Evolutionary conservation across 2,329 filamentous ascomycete species (phyloP).

Genomic region (Aspergillus aculeatus): DNA sequence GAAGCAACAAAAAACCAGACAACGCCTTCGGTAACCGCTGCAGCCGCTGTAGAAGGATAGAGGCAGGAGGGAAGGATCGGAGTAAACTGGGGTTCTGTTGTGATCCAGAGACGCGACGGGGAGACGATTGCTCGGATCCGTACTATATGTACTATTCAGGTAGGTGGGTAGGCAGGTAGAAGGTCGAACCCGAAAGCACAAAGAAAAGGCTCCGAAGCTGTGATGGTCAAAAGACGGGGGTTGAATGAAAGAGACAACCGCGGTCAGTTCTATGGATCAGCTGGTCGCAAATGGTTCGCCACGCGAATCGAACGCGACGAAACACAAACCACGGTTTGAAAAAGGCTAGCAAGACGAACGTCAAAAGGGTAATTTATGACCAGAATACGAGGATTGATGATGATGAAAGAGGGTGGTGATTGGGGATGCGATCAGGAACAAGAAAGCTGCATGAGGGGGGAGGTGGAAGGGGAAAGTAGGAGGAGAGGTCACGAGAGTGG

Average conservation of each 20-base stretch:
- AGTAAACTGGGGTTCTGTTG: neutral
- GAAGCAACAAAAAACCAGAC: constrained; percentile 1
- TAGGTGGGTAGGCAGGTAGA: neutral
- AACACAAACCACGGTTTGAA: neutral
- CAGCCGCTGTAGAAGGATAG: neutral
- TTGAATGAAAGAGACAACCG: neutral
- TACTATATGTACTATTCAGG: neutral
- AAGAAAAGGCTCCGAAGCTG: neutral
- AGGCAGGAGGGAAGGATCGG: neutral
- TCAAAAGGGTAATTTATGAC: neutral
- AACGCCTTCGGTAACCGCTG: neutral
- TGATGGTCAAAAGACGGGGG: neutral
- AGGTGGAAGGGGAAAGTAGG: neutral
- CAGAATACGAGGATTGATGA: neutral
- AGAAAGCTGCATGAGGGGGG: neutral
- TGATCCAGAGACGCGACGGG: neutral
- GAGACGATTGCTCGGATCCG: neutral
- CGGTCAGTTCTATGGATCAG: neutral
- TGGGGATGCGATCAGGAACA: neutral
- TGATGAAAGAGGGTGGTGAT: neutral
- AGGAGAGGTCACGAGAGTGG: neutral
- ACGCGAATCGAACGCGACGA: constrained; percentile 13
- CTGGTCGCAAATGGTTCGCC: constrained; percentile 6
- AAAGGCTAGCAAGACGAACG: neutral
- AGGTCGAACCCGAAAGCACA: neutral